These are phyloP conservation scores for Acorus gramineus DNA, from an alignment of 106 monocot species.

Conservation along the genomic window DNA sequence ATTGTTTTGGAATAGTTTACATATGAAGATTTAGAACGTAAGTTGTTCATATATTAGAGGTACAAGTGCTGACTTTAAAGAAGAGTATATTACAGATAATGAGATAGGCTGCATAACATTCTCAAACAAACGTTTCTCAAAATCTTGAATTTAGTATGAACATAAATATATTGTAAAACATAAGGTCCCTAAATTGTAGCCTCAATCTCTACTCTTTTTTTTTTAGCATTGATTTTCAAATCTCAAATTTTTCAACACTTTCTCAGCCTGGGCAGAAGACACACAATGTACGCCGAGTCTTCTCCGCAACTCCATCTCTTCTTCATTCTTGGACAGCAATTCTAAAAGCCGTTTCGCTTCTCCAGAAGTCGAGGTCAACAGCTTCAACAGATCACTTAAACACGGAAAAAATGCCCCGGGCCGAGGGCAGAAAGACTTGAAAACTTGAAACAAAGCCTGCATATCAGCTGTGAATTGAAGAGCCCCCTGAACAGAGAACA, in stretches of 20 bases:
- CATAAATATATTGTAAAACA: no score
- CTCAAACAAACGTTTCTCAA: no score
- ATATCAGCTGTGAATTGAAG: constrained; percentile 51
- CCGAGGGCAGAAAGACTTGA: constrained; percentile 51
- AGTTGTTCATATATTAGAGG: no score
- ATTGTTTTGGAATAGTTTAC: no score
- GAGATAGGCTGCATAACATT: no score
- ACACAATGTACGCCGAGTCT: constrained; percentile 29
- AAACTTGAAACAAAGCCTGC: constrained; percentile 40
- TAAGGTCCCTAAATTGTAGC: background rate
- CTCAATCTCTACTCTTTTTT: background rate
- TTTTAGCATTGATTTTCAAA: constrained; percentile 2
- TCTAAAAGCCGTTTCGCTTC: constrained; percentile 24
- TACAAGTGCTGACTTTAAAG: no score
- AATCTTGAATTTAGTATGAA: no score
- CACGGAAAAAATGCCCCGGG: constrained; percentile 67
- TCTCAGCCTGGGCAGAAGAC: constrained; percentile 31
- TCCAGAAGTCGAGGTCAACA: constrained; percentile 19
- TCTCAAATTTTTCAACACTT: constrained; percentile 26
- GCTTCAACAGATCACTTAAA: constrained; percentile 39
- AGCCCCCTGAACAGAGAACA: constrained; percentile 31
- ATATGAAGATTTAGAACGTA: no score
- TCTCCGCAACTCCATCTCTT: constrained; percentile 7
- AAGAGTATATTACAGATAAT: no score
- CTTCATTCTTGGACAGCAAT: constrained; percentile 14